Evolutionary conservation across 495 filamentous ascomycete genomes (phyloP).

Genomic region (Aspergillus sparsus): DNA sequence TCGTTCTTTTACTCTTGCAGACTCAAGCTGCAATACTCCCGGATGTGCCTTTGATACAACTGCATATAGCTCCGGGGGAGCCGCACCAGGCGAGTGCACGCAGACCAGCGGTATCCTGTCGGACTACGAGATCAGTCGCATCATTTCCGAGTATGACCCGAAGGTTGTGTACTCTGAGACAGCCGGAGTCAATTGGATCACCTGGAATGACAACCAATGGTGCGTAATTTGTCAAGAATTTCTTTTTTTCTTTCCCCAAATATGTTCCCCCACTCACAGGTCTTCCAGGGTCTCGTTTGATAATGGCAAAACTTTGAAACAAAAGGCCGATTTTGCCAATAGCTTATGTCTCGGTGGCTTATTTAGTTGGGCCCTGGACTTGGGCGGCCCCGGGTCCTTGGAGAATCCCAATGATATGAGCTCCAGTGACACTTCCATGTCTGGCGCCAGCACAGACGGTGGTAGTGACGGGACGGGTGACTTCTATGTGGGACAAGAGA

Average conservation of each 20-base stretch:
- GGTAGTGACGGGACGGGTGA: not conserved
- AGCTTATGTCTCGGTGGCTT: slow-evolving; percentile 2
- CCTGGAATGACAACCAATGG: slow-evolving; percentile 11
- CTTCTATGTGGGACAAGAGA: not conserved
- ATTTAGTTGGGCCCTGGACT: slow-evolving; percentile 9
- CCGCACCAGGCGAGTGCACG: not conserved
- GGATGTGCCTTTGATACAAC: slow-evolving; percentile 4
- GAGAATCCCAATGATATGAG: slow-evolving; percentile 7
- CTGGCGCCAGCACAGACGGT: slow-evolving; percentile 2
- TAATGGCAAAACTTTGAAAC: not conserved
- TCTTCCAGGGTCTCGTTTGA: not conserved
- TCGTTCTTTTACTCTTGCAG: slow-evolving; percentile 35
- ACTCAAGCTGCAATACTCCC: slow-evolving; percentile 27
- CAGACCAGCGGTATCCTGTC: not conserved
- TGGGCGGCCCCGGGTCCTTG: slow-evolving; percentile 9
- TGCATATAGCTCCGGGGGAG: not conserved
- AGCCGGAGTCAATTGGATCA: slow-evolving; percentile 14
- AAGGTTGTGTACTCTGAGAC: not conserved
- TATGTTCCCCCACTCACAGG: too few relatives aligned
- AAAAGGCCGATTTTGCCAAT: slow-evolving; percentile 14
- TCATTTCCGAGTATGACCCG: not conserved
- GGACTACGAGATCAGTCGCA: not conserved
- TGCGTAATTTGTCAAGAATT: not conserved
- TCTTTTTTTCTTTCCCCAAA: not conserved
- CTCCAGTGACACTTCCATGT: slow-evolving; percentile 3